phyloP scores from a whole-genome alignment of 148 eudicot species.

The Oxyria digyna region DNA sequence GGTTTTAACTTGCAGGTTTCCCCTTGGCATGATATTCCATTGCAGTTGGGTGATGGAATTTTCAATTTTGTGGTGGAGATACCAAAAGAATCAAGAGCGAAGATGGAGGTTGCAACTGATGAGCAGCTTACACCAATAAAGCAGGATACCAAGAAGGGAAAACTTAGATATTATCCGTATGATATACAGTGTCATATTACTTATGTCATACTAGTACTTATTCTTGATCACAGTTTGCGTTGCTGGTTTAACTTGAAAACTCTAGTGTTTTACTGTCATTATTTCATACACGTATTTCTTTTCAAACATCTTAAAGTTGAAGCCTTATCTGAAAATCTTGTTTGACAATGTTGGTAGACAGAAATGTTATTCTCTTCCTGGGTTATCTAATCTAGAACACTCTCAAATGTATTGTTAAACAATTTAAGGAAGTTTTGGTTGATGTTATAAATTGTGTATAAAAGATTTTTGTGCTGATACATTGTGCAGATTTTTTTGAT shows the following conservation, averaged over 20 bases:
- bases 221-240: background rate
- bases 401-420: background rate
- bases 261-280: background rate
- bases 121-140: constrained; percentile 77
- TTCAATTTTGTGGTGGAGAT: constrained; percentile 88
- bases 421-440: background rate
- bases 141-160: constrained; percentile 97
- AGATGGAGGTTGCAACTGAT: constrained; percentile 99
- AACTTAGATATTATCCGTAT: constrained; percentile 95
- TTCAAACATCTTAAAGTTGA: background rate
- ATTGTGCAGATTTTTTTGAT: background rate
- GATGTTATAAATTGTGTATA: background rate
- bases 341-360: background rate
- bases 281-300: background rate
- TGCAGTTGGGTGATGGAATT: constrained; percentile 73
- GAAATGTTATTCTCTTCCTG: background rate
- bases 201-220: background rate
- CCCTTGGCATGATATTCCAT: constrained; percentile 95
- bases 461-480: background rate
- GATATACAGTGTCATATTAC: constrained; percentile 10
- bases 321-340: background rate
- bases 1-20: constrained; percentile 48
- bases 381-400: background rate
- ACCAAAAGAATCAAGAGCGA: constrained; percentile 94
- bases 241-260: background rate